Evolutionary conservation across 2,329 filamentous ascomycete genomes (phyloP).

Genomic region (Claviceps sp.): DNA sequence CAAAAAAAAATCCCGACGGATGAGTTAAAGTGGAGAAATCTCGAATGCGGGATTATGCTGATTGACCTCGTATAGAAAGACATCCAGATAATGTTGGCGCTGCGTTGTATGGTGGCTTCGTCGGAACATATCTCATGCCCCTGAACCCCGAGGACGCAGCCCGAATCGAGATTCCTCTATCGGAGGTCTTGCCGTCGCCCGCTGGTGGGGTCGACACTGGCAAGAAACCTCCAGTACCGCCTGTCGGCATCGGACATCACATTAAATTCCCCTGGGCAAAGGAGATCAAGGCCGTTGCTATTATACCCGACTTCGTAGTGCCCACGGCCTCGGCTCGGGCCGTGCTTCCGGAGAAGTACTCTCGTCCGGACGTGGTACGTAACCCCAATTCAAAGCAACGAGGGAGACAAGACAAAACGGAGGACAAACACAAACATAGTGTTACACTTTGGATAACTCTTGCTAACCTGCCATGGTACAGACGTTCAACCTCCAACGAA

Average conservation of each 20-base stretch:
- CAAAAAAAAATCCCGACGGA: not conserved
- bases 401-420: no score
- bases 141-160: slow-evolving; percentile 79
- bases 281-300: slow-evolving; percentile 92
- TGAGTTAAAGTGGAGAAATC: not conserved
- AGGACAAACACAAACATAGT: no score
- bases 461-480: slow-evolving; percentile 14
- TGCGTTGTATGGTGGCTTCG: slow-evolving; percentile 88
- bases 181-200: slow-evolving; percentile 80
- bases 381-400: not conserved
- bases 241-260: slow-evolving; percentile 84
- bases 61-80: slow-evolving; percentile 40
- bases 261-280: slow-evolving; percentile 89
- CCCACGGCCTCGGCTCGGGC: slow-evolving; percentile 83
- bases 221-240: slow-evolving; percentile 73
- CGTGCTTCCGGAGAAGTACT: slow-evolving; percentile 70
- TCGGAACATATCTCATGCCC: slow-evolving; percentile 92
- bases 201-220: slow-evolving; percentile 89
- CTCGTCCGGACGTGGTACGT: slow-evolving; percentile 68
- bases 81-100: slow-evolving; percentile 93
- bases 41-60: not conserved
- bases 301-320: slow-evolving; percentile 92
- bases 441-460: not conserved
- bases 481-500: slow-evolving; percentile 87
- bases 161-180: slow-evolving; percentile 83